Evolutionary conservation across 768 basidiomycete species (phyloP), one percentile per base, ranked within the genome.

Genomic region (Mycena haematopus): DNA sequence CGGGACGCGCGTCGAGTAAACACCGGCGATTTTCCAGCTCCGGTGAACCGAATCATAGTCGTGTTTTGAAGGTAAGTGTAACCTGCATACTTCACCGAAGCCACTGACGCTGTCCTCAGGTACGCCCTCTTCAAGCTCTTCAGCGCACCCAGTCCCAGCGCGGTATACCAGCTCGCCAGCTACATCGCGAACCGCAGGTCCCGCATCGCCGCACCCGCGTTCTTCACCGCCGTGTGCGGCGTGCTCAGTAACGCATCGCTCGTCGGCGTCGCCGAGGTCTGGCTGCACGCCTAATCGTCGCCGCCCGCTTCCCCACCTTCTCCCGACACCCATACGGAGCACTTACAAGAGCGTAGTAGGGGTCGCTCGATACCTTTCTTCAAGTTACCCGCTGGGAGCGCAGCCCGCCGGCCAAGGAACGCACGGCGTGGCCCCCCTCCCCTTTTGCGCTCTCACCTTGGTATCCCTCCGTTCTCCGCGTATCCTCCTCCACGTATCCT

Each of bases 41-140:
- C 40, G 40, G n/a, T 7, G 19, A 6, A 9, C 3, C 49, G 33
- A 35, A 35, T n/a, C n/a, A n/a, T n/a, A n/a, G n/a, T 35, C 33
- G 33, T 35, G 33, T 35, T 13, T 35, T 35, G 33, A 35, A 35
- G 13, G 33, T 35, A 35, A 35, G 13, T 35, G 13, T 35, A n/a
- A n/a, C n/a, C n/a, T n/a, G n/a, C n/a, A n/a, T n/a, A n/a, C n/a
- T n/a, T n/a, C n/a, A n/a, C n/a, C n/a, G n/a, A n/a, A n/a, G n/a
- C n/a, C n/a, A n/a, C 35, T 59, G 19, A 60, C 21, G 33, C n/a
- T 29, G 3, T 13, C 5, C 22, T 14, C 19, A 66, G 65, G 45
- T 66, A 63, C 21, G 66, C 6, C 17, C 59, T 67, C 9, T 63
- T 67, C 66, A 58, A 61, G 58, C 50, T 67, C 17, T 22, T 67